Percentiles rank a stretch among this genome's conserved stretches.
Evolutionary conservation across 2,329 filamentous ascomycete genomes (phyloP).

Genomic region (Chaetomium strumarium): DNA sequence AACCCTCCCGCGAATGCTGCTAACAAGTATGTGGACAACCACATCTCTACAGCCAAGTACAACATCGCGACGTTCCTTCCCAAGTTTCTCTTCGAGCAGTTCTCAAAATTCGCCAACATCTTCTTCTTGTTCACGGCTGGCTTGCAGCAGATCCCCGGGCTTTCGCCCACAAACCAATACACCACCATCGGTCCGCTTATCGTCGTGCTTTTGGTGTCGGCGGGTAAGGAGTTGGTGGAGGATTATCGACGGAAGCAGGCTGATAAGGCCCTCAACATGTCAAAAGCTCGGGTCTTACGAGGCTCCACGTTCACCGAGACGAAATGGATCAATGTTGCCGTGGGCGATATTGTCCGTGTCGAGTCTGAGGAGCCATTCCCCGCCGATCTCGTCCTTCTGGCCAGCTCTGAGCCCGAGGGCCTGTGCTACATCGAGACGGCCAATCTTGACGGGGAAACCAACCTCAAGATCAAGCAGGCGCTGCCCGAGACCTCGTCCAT

Average conservation of each 20-base stretch:
- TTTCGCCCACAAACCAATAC: constrained; percentile 91
- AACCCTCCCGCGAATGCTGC: constrained; percentile 85
- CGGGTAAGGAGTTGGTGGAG: constrained; percentile 88
- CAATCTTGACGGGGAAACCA: constrained; percentile 95
- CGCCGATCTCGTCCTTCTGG: constrained; percentile 84
- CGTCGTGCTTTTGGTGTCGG: constrained; percentile 88
- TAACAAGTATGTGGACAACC: constrained; percentile 92
- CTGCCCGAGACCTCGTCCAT: constrained; percentile 85
- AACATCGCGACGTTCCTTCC: constrained; percentile 88
- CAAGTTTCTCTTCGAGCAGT: constrained; percentile 97
- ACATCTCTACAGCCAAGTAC: constrained; percentile 97
- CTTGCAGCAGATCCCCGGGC: constrained; percentile 88
- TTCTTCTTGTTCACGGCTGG: constrained; percentile 98
- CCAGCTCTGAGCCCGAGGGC: constrained; percentile 94
- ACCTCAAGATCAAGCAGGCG: constrained; percentile 97
- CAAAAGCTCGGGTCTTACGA: constrained; percentile 74
- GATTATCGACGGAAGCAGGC: constrained; percentile 86
- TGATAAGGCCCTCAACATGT: constrained; percentile 81
- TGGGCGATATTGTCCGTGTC: constrained; percentile 88
- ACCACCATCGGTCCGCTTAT: constrained; percentile 93
- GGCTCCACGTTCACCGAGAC: constrained; percentile 80
- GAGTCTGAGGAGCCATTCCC: constrained; percentile 94
- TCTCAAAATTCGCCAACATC: constrained; percentile 97
- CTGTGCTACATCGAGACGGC: constrained; percentile 98
- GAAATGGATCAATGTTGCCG: constrained; percentile 88